Base-by-base conservation (phyloP, 345 rosid species). In the Salix udensis region DNA sequence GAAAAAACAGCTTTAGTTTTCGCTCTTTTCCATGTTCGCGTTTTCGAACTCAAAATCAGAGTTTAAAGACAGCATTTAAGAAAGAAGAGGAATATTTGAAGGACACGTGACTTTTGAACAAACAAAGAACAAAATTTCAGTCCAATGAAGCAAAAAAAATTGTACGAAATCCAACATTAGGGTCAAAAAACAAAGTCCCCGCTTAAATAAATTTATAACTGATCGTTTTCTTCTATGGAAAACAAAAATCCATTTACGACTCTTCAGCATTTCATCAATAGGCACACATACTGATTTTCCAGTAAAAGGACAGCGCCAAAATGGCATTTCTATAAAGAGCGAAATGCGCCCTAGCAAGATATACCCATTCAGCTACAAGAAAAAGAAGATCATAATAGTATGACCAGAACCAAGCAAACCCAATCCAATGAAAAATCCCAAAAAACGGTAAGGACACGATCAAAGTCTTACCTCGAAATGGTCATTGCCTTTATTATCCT, bases 401-500 rank as follows among this genome's bases (percentile, higher is more conserved):
- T 40, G 67, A 28, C 61, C 46, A 34, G 42, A 69, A 34, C 30
- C 50, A 46, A 73, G 52, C 2, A 64, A 42, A 68, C 31, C 65
- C 76, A 15, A 26, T 16, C 26, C 2, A 67, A 30, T 65, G 23
- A 31, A 28, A 10, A 2, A 30, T 14, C 28, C 34, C 12, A 24
- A 28, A 36, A 64, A 65, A 72, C 6, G 7, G 37, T 4, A 2
- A 65, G 30, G 1, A 52, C 72, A 74, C 13, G 19, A 28, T 37
- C 39, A 70, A 74, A 58, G 52, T 23, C 26, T 16, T 71, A 76
- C 85, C 82, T 85, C 83, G 6, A 76, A 34, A 15, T 48, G 64
- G 61, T 73, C 82, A 30, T 68, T 83, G 81, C 71, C 79, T 48
- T 73, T 81, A 7, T 71, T 69, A 74, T 23, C 42, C 58, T 46